Base-by-base conservation (phyloP, 2,329 filamentous ascomycete species). In the Akanthomyces dipterigenus region DNA sequence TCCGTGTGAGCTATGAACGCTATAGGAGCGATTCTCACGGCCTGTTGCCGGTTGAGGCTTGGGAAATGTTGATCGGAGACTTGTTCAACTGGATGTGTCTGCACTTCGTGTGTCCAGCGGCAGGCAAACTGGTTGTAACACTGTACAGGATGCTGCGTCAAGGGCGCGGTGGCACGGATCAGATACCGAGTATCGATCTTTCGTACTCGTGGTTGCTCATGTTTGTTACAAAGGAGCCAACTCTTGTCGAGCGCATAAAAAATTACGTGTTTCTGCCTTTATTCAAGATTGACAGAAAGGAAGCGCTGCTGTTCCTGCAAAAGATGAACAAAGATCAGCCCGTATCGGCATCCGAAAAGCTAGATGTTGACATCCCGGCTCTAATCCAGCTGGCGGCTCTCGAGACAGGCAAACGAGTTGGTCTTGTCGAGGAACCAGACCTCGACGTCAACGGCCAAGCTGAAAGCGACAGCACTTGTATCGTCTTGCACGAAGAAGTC, bases 371-470 rank as follows among this genome's bases (percentile, higher is more conserved):
- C 58, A 73, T 78, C 16, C 79, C 84, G 56, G 80, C 83, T 0
- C 76, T 86, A 48, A 73, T 91, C 11, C 83, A 86, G 65, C 78
- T 91, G 46, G 81, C 87, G 49, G 82, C 86, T n/a, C 76, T 91
- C 48, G 87, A 90, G 65, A 81, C 86, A 18, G 88, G 86, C 16
- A 91, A 90, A 72, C 88, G 88, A 68, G 76, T 82, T 42, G 88
- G 88, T 1, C 74, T 90, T 20, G 84, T 91, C 1, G 86, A 88
- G 62, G 88, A 90, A 67, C 84, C 87, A 65, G 74, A 70, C 50
- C 63, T 75, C 36, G 68, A 68, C 12, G 63, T 62, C 9, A 62
- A 63, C 14, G 60, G 65, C 16, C 63, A 63, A 28, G 38, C 62
- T 7, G 60, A 36, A 20, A 64, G 65, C 16, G 67, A 68, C 65